Evolutionary conservation across 2,329 filamentous ascomycete genomes (phyloP), one percentile per base, ranked within the genome.

Genomic region (Botryotinia convoluta): DNA sequence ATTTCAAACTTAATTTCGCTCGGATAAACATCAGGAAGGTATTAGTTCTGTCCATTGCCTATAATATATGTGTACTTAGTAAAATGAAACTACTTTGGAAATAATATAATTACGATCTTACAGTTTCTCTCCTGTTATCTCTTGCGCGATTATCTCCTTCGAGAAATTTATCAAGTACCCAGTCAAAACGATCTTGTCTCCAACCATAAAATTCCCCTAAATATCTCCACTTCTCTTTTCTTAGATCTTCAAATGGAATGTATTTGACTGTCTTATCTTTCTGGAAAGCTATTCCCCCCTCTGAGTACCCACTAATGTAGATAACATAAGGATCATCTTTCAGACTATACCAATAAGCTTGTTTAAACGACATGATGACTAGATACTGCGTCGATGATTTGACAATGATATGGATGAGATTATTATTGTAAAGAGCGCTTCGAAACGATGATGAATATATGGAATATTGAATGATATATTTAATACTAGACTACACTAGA

Each of bases 71-170:
- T 2, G 48, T 54, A 16, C 0, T 54, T 54, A 54, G 48, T 54
- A n/a, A 0, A n/a, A 6, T n/a, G 1, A 1, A 14, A n/a, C 48
- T 51, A 54, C 6, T 0, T 5, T n/a, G 12, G 48, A 3, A n/a
- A 1, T n/a, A n/a, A 12, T 54, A n/a, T 16, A 14, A n/a, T 26
- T 54, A 54, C 6, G 4, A n/a, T 54, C 48, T 54, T 54, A 54
- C 48, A 48, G 48, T 26, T 51, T 5, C 2, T 16, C 8, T 20
- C 42, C 1, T 44, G 3, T 42, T 12, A 14, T 14, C 39, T n/a
- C n/a, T n/a, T n/a, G n/a, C n/a, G n/a, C n/a, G n/a, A n/a, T n/a
- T n/a, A n/a, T n/a, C n/a, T n/a, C n/a, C n/a, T n/a, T n/a, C n/a
- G n/a, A n/a, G n/a, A n/a, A n/a, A n/a, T n/a, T n/a, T n/a, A n/a